Base-by-base conservation (phyloP, 1,284 basidiomycete genomes). In the Sporisorium reilianum region DNA sequence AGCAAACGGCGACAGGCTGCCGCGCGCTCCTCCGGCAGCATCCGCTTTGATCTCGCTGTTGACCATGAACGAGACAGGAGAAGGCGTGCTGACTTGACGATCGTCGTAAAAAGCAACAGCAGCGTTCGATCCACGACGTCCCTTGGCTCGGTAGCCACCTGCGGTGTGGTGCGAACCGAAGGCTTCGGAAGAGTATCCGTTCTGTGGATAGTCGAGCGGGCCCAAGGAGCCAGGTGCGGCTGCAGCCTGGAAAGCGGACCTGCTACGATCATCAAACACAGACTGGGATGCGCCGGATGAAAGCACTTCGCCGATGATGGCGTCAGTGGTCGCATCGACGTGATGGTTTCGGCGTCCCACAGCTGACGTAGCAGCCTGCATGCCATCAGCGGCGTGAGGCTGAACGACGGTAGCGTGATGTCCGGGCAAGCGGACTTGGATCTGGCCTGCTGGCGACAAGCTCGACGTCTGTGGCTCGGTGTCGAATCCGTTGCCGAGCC, bases 21-120 rank as follows among this genome's bases (percentile, higher is more conserved):
- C 65, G 9, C 64, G 64, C 2, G 57, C 45, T 23, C 62, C 65
- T 28, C 42, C 49, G n/a, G 50, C 52, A 22, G 49, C 53, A 18
- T 69, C 60, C 12, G 32, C 53, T 23, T 79, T 73, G 58, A 81
- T 62, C 69, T 81, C 80, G 69, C 80, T 81, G 64, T 60, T 67
- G 61, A 81, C 80, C 77, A 80, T 79, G 68, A 81, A 81, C 18
- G 67, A 79, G 28, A 80, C 79, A 14, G 80, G 80, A 48, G 78
- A 80, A 23, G 75, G 67, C 20, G 73, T 76, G 51, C 53, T 69
- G 48, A 73, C 58, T 32, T 66, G 53, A 4, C 70, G 61, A 11
- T 72, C 72, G 12, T 64, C 62, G 40, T 61, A 65, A 55, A 80
- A 80, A 6, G 72, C 79, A 9, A 79, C 78, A 14, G 68, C 75